Percentiles rank a stretch among this genome's conserved stretches.
These are phyloP conservation scores for Nicotiana tabacum DNA, from an alignment of 257 asterid genomes.

Conservation along the genomic window DNA sequence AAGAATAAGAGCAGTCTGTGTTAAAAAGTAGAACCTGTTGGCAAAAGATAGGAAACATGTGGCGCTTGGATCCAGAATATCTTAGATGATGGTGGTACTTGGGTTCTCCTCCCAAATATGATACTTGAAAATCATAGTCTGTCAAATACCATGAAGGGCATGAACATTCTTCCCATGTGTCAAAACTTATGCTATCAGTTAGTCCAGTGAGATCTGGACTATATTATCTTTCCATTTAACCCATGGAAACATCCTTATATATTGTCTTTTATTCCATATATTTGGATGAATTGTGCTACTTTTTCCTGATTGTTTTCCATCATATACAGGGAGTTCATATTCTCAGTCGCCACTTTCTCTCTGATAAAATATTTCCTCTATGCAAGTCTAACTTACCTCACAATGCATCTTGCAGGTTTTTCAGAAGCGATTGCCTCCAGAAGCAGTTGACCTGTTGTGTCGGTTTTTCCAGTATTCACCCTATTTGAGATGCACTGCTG, in stretches of 20 bases:
- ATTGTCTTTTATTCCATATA: neutral
- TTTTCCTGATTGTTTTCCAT: neutral
- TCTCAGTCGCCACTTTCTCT: neutral
- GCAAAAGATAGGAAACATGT: neutral
- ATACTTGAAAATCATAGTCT: neutral
- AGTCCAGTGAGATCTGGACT: neutral
- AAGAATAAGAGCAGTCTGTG: slow-evolving; percentile 2
- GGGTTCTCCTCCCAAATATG: neutral
- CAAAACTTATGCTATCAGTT: neutral
- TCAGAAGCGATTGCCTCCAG: slow-evolving; percentile 97
- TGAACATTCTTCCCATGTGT: slow-evolving; percentile 7
- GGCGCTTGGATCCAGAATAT: neutral
- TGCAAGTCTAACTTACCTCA: slow-evolving; percentile 5
- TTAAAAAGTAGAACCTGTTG: neutral
- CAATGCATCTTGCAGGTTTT: slow-evolving; percentile 59
- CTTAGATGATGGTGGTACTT: neutral
- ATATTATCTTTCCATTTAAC: neutral
- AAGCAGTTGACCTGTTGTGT: slow-evolving; percentile 90
- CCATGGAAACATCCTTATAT: neutral
- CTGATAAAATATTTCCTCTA: slow-evolving; percentile 6
- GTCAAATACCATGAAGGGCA: neutral
- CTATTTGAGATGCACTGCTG: slow-evolving; percentile 95
- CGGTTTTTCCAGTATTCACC: slow-evolving; percentile 97
- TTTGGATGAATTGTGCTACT: neutral
- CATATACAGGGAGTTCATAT: neutral